Percentiles rank a stretch among this genome's conserved stretches.
Conservation (phyloP, 169 alveolate genomes). For the Plasmodium falciparum region DNA sequence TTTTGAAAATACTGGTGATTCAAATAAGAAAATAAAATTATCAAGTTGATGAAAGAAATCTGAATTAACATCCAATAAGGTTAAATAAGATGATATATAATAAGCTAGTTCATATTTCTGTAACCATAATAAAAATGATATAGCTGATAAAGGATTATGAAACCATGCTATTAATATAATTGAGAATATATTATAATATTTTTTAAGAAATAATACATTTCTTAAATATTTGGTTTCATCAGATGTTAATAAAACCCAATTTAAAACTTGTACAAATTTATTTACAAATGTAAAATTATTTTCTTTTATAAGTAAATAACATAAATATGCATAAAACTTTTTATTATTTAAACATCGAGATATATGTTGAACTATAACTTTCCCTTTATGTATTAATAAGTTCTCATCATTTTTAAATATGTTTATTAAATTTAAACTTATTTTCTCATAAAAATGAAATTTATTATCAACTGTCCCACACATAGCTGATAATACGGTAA, state of each 20-base stretch:
- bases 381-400: slow-evolving; percentile 59
- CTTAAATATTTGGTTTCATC: slow-evolving; percentile 83
- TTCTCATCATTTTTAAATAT: slow-evolving; percentile 54
- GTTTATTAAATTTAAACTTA: slow-evolving; percentile 26
- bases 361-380: slow-evolving; percentile 46
- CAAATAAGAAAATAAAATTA: slow-evolving; percentile 82
- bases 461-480: slow-evolving; percentile 66
- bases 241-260: slow-evolving; percentile 86
- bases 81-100: slow-evolving; percentile 48
- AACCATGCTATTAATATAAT: slow-evolving; percentile 82
- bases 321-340: slow-evolving; percentile 67
- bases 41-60: slow-evolving; percentile 83
- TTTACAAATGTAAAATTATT: slow-evolving; percentile 47
- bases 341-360: slow-evolving; percentile 63
- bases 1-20: slow-evolving; percentile 83
- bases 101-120: slow-evolving; percentile 84
- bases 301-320: slow-evolving; percentile 41
- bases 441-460: slow-evolving; percentile 52
- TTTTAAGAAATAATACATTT: slow-evolving; percentile 73
- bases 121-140: slow-evolving; percentile 84
- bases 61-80: slow-evolving; percentile 30
- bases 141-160: slow-evolving; percentile 78
- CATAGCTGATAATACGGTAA: slow-evolving; percentile 75
- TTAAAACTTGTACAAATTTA: slow-evolving; percentile 80
- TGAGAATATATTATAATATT: slow-evolving; percentile 71